Base-by-base conservation (phyloP, 1,139 yeast species). In the Suhomyces wounanorum region DNA sequence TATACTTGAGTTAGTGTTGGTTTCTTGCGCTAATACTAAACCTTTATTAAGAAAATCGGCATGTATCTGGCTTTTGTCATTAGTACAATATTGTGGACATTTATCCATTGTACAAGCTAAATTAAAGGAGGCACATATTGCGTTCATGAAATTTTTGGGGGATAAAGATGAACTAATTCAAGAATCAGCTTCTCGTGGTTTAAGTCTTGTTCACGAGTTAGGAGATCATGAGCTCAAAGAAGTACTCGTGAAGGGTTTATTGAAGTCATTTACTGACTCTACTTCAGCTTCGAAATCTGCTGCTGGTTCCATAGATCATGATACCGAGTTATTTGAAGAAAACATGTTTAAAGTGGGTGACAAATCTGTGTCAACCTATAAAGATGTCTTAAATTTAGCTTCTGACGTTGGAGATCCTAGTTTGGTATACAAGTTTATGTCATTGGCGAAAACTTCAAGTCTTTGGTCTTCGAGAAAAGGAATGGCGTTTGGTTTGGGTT, bases 341-440 rank as follows among this genome's bases (percentile, higher is more conserved):
- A 96, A 96, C 40, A 77, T 83, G 8, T 69, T 92, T 59, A 85
- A 81, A 47, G 89, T 96, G 0, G 87, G 87, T 45, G 95, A 89
- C 57, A 94, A 92, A 1, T 87, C 96, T 0, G 85, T 92, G 2
- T 88, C 96, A 0, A 91, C 97, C 0, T 92, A 92, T 62, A 89
- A 87, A 60, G 95, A 87, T 66, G 90, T 92, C 31, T 73, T 92
- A 58, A 87, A 78, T 59, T 75, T 94, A 47, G 98, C 98, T 0
- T 84, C 95, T 1, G 98, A 94, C 63, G 95, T 91, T 5, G 98
- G 98, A 40, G 97, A 94, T 66, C 96, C 98, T 18, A 82, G 96
- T 61, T 78, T 94, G 59, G 97, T 94, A 6, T 94, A 94, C 67
- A 89, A 91, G 62, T 94, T 94, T 63, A 90, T 94, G 97, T 85